phyloP scores from a whole-genome alignment of 2,329 filamentous ascomycete species.

The Teratosphaeria viscida region DNA sequence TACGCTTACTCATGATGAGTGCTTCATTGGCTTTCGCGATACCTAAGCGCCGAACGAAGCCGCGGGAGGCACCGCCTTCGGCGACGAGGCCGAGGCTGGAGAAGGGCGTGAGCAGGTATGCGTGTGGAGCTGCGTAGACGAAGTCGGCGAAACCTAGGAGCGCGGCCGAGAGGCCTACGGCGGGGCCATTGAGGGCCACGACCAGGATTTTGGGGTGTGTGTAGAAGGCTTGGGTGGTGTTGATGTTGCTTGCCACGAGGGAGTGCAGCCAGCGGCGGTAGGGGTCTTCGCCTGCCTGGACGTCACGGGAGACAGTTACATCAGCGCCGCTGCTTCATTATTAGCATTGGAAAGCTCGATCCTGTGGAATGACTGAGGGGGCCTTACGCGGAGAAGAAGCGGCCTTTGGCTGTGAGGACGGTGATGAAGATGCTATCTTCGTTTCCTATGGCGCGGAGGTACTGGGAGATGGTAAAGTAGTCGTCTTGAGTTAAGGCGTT shows the following conservation, averaged over 20 bases:
- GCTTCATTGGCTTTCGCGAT: constrained; percentile 81
- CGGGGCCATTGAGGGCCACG: constrained; percentile 83
- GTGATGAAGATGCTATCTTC: constrained; percentile 77
- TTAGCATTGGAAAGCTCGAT: constrained; percentile 3
- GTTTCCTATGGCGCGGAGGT: constrained; percentile 65
- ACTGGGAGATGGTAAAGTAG: constrained; percentile 67
- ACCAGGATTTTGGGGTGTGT: constrained; percentile 90
- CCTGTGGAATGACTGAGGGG: neutral
- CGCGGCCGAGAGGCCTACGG: constrained; percentile 77
- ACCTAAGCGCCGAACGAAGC: constrained; percentile 66
- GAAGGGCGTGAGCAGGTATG: constrained; percentile 87
- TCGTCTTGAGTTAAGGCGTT: constrained; percentile 63
- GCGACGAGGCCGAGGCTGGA: constrained; percentile 79
- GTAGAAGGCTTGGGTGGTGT: constrained; percentile 83
- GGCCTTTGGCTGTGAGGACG: constrained; percentile 69
- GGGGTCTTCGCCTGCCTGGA: constrained; percentile 25
- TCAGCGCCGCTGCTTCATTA: constrained; percentile 60
- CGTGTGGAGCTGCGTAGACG: constrained; percentile 70
- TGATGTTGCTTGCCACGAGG: constrained; percentile 80
- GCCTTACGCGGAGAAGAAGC: constrained; percentile 77
- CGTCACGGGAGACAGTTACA: constrained; percentile 44
- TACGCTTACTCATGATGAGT: constrained; percentile 76
- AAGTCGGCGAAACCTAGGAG: constrained; percentile 80
- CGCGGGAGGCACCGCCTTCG: constrained; percentile 72
- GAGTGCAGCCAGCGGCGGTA: constrained; percentile 53